These are phyloP conservation scores for Gossypioides kirkii DNA, from an alignment of 345 rosid genomes.

Conservation along the genomic window DNA sequence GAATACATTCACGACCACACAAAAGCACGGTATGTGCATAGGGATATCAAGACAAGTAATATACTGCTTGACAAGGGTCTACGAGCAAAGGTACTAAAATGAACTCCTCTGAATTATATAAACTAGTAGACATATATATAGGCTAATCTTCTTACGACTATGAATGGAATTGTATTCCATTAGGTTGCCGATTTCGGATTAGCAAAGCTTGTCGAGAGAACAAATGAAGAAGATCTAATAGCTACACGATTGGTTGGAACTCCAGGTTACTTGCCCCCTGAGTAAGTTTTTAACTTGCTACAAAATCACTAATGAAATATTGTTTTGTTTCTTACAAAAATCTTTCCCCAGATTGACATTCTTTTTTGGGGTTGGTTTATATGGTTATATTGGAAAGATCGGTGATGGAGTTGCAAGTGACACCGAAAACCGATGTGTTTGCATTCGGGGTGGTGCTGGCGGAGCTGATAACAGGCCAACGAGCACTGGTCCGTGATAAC, in stretches of 20 bases:
- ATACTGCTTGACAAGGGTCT: constrained; percentile 51
- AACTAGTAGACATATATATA: background rate
- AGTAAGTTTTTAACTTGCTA: constrained; percentile 29
- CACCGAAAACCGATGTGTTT: constrained; percentile 56
- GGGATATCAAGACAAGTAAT: constrained; percentile 61
- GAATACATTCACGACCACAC: constrained; percentile 72
- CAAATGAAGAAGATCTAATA: constrained; percentile 43
- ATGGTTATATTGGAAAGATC: constrained; percentile 31
- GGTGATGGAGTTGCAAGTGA: constrained; percentile 61
- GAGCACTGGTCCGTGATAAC: constrained; percentile 48
- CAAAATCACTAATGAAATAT: too few relatives aligned
- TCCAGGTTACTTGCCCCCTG: constrained; percentile 70
- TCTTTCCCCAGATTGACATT: background rate
- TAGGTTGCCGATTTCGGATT: constrained; percentile 73
- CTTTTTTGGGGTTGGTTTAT: background rate
- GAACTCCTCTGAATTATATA: background rate
- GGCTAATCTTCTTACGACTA: background rate
- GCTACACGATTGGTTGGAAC: constrained; percentile 63
- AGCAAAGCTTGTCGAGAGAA: constrained; percentile 54
- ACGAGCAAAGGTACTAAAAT: constrained; percentile 54
- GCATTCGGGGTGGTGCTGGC: constrained; percentile 65
- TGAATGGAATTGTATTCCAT: background rate
- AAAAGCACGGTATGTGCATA: constrained; percentile 56
- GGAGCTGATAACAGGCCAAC: constrained; percentile 61
- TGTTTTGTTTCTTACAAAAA: constrained; percentile 1